These are phyloP conservation scores for Clitopilus passeckerianus DNA, from an alignment of 768 basidiomycete species.

Conservation along the genomic window DNA sequence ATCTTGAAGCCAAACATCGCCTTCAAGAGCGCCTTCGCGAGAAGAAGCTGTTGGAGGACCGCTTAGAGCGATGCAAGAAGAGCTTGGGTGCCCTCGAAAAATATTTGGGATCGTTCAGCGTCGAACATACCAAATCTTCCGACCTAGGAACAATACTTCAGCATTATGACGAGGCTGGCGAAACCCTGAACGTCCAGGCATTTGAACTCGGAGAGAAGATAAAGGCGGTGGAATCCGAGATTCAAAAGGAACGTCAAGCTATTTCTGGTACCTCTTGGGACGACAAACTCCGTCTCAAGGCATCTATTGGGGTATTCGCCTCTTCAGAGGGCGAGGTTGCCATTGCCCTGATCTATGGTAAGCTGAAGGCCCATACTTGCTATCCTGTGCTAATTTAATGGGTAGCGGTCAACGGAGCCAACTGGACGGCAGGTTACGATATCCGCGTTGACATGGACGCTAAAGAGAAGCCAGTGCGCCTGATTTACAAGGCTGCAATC, in stretches of 20 bases:
- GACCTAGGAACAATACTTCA: slow-evolving; percentile 13
- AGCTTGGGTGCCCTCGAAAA: slow-evolving; percentile 16
- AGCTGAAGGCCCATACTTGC: slow-evolving; percentile 1
- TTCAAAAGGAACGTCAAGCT: slow-evolving; percentile 12
- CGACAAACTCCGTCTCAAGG: slow-evolving; percentile 11
- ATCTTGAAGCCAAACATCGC: slow-evolving; percentile 14
- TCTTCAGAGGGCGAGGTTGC: slow-evolving; percentile 20
- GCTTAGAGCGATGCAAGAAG: slow-evolving; percentile 17
- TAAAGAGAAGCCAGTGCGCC: slow-evolving; percentile 28
- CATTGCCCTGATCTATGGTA: slow-evolving; percentile 27
- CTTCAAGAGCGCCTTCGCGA: slow-evolving; percentile 13
- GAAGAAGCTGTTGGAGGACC: slow-evolving; percentile 12
- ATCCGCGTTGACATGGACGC: slow-evolving; percentile 37
- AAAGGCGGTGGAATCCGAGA: slow-evolving; percentile 10
- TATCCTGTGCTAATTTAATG: not conserved
- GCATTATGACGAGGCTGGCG: slow-evolving; percentile 17
- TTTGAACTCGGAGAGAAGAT: slow-evolving; percentile 15
- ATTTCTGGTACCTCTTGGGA: slow-evolving; percentile 8
- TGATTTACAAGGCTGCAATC: slow-evolving; percentile 37
- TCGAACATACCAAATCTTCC: slow-evolving; percentile 15
- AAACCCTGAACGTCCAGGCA: slow-evolving; percentile 19
- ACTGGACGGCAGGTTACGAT: slow-evolving; percentile 36
- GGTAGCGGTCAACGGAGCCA: slow-evolving; percentile 29
- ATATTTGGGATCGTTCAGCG: slow-evolving; percentile 20
- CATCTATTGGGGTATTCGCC: slow-evolving; percentile 20